These are phyloP conservation scores for Medakamo hakoo DNA, from an alignment of 139 green algal genomes.

Conservation along the genomic window DNA sequence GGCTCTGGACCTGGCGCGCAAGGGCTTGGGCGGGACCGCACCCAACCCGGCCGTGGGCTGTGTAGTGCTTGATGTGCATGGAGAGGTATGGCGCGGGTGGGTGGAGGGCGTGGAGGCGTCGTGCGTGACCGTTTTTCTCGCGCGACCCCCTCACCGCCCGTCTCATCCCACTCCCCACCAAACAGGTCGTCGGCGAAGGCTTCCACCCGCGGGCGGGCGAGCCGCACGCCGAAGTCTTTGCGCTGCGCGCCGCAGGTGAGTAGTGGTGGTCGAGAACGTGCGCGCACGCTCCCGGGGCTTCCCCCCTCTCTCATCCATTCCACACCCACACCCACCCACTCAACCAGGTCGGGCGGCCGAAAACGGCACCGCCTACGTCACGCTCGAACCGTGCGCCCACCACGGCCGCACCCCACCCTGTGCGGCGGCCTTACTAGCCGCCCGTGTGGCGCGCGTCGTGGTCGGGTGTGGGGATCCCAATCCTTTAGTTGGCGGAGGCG, in stretches of 20 bases:
- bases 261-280: too few relatives aligned
- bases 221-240: slow-evolving; percentile 96
- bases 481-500: slow-evolving; percentile 63
- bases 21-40: slow-evolving; percentile 57
- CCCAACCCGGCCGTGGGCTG: slow-evolving; percentile 95
- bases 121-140: neutral
- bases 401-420: slow-evolving; percentile 88
- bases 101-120: neutral
- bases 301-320: too few relatives aligned
- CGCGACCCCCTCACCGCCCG: too few relatives aligned
- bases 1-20: slow-evolving; percentile 63
- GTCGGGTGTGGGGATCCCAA: slow-evolving; percentile 78
- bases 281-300: too few relatives aligned
- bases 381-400: slow-evolving; percentile 95
- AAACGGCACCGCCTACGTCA: slow-evolving; percentile 94
- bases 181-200: slow-evolving; percentile 76
- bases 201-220: slow-evolving; percentile 88
- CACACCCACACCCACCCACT: too few relatives aligned
- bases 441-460: slow-evolving; percentile 67
- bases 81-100: too few relatives aligned
- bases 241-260: slow-evolving; percentile 62
- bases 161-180: neutral
- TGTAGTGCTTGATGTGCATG: slow-evolving; percentile 60
- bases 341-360: too few relatives aligned
- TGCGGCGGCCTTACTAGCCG: slow-evolving; percentile 69